Evolutionary conservation across 2,329 filamentous ascomycete genomes (phyloP).

Genomic region (Lanzia echinophila): DNA sequence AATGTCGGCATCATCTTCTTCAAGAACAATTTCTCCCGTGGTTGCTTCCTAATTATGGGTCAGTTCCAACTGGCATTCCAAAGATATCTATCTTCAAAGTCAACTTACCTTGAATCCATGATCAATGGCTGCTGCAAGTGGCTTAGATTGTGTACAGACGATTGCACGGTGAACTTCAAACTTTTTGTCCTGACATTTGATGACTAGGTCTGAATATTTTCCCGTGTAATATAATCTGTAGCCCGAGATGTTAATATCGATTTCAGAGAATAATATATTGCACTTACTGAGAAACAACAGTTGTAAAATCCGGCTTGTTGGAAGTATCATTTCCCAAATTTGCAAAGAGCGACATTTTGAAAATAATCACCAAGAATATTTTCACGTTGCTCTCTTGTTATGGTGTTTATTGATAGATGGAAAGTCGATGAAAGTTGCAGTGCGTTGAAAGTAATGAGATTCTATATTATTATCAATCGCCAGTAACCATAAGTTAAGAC

Average conservation of each 20-base stretch:
- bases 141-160: constrained; percentile 18
- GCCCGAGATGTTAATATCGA: background rate
- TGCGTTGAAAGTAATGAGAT: too few species aligned
- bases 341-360: background rate
- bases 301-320: background rate
- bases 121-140: constrained; percentile 14
- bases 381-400: too few species aligned
- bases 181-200: constrained; percentile 13
- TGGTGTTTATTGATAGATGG: too few species aligned
- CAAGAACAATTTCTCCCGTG: constrained; percentile 4
- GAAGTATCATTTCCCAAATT: background rate
- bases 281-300: constrained; percentile 1
- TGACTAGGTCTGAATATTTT: constrained; percentile 17
- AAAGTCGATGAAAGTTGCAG: too few species aligned
- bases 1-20: constrained; percentile 11
- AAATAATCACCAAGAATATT: background rate
- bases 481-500: too few species aligned
- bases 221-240: background rate
- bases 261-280: too few species aligned
- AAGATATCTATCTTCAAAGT: too few species aligned
- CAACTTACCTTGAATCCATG: constrained; percentile 10
- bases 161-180: constrained; percentile 20
- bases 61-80: background rate
- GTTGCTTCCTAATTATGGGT: constrained; percentile 5
- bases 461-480: too few species aligned